Percentiles rank a stretch among this genome's conserved stretches.
These are phyloP conservation scores for Wilhelminamyces savonicus DNA, from an alignment of 805 yeast genomes.

Conservation along the genomic window DNA sequence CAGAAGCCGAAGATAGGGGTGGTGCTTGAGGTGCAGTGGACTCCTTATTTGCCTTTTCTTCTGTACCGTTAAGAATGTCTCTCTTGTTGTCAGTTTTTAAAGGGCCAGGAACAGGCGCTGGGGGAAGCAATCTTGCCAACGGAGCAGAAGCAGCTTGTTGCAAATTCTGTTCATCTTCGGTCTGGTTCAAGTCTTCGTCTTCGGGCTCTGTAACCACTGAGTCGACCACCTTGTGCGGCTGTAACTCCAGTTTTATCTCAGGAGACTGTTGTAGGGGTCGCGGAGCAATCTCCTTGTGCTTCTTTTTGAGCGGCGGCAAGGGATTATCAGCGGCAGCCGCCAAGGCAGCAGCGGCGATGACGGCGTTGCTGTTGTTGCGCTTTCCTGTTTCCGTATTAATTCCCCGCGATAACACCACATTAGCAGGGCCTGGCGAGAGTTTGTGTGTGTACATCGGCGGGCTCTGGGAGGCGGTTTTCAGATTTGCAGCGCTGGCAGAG, in stretches of 20 bases:
- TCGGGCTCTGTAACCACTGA: too few relatives aligned
- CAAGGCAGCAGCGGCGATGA: conserved; percentile 77
- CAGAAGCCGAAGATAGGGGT: background rate
- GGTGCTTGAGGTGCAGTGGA: background rate
- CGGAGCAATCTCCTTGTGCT: background rate
- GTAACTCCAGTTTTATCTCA: too few relatives aligned
- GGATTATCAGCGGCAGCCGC: conserved; percentile 81
- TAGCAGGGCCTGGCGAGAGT: conserved; percentile 42
- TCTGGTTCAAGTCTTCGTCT: conserved; percentile 19
- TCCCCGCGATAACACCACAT: conserved; percentile 34
- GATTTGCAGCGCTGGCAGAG: too few relatives aligned
- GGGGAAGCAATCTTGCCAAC: too few relatives aligned
- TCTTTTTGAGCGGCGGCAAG: conserved; percentile 38
- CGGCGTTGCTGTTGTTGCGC: conserved; percentile 42
- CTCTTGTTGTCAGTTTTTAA: too few relatives aligned
- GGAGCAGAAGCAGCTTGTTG: too few relatives aligned
- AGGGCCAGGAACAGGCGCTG: too few relatives aligned
- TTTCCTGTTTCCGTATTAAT: conserved; percentile 28
- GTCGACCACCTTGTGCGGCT: too few relatives aligned
- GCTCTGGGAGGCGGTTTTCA: conserved; percentile 17
- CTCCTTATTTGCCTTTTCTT: too few relatives aligned
- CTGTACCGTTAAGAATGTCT: too few relatives aligned
- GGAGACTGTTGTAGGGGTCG: conserved; percentile 5
- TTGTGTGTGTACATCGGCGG: conserved; percentile 1
- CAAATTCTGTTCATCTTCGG: conserved; percentile 15